Conservation (phyloP, 164 flowering plant species). For the Paratinospora sagittata region DNA sequence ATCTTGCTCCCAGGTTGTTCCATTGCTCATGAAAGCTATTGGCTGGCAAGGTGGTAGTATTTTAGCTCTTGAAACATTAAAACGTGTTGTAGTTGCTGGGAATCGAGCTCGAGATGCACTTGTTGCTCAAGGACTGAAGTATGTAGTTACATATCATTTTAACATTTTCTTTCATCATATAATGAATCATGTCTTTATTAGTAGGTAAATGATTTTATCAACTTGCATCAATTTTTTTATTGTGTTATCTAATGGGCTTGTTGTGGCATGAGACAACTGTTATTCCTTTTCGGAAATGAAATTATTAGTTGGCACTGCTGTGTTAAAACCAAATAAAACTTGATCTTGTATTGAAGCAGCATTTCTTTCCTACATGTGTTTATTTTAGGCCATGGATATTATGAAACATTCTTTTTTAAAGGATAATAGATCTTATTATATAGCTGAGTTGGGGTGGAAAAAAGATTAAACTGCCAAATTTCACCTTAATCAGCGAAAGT, state of each 20-base stretch:
- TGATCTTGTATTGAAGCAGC: no score
- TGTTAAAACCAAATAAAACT: no score
- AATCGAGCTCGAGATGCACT: slow-evolving; percentile 99
- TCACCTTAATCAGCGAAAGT: no score
- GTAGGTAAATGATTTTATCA: background rate
- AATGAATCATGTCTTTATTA: background rate
- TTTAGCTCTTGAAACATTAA: slow-evolving; percentile 93
- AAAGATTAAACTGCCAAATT: no score
- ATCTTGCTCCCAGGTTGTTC: slow-evolving; percentile 71
- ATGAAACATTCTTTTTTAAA: no score
- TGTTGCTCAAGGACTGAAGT: slow-evolving; percentile 99
- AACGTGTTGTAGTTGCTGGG: slow-evolving; percentile 98
- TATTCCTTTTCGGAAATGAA: background rate
- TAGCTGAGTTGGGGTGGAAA: no score
- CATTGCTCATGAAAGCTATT: slow-evolving; percentile 97
- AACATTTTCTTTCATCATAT: background rate
- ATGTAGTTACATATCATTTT: slow-evolving; percentile 19
- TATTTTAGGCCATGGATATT: no score
- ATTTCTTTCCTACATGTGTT: no score
- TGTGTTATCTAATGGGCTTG: background rate
- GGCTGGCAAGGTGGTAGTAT: slow-evolving; percentile 99
- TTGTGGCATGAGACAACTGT: background rate
- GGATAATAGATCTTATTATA: no score
- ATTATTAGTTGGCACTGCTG: background rate
- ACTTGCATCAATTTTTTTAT: background rate